Base-by-base conservation (phyloP, 225 moss, liverwort and hornwort species). In the Antitrichia curtipendula region DNA sequence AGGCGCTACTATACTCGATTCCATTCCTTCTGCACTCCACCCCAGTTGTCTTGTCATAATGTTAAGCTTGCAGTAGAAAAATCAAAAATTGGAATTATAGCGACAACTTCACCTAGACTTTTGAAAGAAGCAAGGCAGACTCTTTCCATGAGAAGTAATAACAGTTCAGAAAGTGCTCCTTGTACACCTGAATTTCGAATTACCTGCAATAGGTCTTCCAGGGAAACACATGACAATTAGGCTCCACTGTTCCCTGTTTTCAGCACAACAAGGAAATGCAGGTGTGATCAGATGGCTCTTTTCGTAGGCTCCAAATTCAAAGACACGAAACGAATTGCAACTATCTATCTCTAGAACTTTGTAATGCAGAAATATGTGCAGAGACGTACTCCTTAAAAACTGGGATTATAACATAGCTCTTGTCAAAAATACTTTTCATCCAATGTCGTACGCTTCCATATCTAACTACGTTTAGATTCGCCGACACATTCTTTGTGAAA, bases 231-330 rank as follows among this genome's bases (percentile, higher is more conserved):
- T 76, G 88, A 90, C 84, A 57, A 92, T 64, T 43, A 92, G 84
- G 76, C 92, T 92, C 92, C 92, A 92, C 70, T 88, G 88, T 77
- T 90, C 90, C 81, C 92, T 92, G 75, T 65, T 89, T 53, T 62
- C 54, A 66, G 61, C 22, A 66, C 52, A 86, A 79, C 4, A 71
- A 71, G 57, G 43, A 69, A 82, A 81, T n/a, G n/a, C 77, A 57
- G 31, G 70, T 81, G 84, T 76, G 81, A 81, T 82, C 84, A 85
- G 77, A 76, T 66, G 60, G 58, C 32, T 45, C 63, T 23, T 34
- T 61, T 78, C 68, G 61, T 40, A 71, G 63, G 58, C 73, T 86
- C 40, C 63, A 71, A 25, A 53, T 70, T 82, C 69, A 76, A 56
- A 75, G 45, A 62, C 57, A 73, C 49, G 38, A 84, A 38, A 64